Evolutionary conservation across 352 stramenopile species (phyloP).

Genomic region (Phytophthora colocasiae): DNA sequence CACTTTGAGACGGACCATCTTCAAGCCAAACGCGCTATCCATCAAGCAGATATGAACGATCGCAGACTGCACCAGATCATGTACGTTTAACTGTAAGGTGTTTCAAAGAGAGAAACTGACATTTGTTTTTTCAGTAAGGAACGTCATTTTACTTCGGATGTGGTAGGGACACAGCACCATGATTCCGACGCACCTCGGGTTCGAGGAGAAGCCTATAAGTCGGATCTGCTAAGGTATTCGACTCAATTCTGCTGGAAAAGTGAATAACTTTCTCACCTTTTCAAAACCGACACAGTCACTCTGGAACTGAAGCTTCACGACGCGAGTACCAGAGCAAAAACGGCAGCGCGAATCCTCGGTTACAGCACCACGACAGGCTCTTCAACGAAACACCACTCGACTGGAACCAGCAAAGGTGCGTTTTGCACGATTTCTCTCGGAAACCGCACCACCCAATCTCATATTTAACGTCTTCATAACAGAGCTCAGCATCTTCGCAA

Average conservation of each 20-base stretch:
- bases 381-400: constrained; percentile 75
- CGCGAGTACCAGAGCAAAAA: constrained; percentile 72
- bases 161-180: constrained; percentile 40
- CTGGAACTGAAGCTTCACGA: constrained; percentile 34
- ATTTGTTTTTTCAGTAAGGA: constrained; percentile 38
- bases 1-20: constrained; percentile 71
- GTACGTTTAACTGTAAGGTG: constrained; percentile 38
- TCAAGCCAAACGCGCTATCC: constrained; percentile 55
- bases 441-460: background rate
- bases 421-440: constrained; percentile 1
- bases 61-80: constrained; percentile 77
- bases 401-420: constrained; percentile 61
- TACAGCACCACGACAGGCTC: constrained; percentile 64
- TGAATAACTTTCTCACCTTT: background rate
- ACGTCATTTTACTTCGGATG: constrained; percentile 62
- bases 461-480: background rate
- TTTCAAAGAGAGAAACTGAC: constrained; percentile 16
- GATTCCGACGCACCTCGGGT: constrained; percentile 11
- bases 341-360: constrained; percentile 45
- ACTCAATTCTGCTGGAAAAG: background rate
- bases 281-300: constrained; percentile 36
- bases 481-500: constrained; percentile 83
- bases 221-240: constrained; percentile 49
- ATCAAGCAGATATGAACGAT: constrained; percentile 67
- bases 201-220: constrained; percentile 54